Conservation (phyloP, 257 asterid species). For the Jaltomata sinuosa region DNA sequence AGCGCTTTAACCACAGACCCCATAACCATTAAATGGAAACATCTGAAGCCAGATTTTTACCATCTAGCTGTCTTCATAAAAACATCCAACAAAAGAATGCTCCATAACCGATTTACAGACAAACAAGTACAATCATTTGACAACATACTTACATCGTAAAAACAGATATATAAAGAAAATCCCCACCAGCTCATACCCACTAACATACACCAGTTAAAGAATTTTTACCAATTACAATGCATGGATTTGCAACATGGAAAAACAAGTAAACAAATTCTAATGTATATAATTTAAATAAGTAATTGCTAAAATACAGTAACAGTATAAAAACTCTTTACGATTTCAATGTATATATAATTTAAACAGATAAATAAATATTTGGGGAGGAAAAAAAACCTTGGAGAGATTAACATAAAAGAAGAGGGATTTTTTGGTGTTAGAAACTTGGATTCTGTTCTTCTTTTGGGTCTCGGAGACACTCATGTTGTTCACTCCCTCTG, state of each 20-base stretch:
- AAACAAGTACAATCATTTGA: not conserved
- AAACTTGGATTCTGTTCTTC: constrained; percentile 34
- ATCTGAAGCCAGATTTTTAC: too few species aligned
- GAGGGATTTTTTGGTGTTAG: constrained; percentile 37
- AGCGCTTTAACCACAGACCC: not conserved
- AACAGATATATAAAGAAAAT: not conserved
- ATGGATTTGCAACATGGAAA: not conserved
- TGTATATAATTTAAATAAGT: too few species aligned
- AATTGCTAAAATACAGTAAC: not conserved
- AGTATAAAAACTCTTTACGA: not conserved
- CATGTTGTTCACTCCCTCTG: constrained; percentile 33
- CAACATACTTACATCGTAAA: not conserved
- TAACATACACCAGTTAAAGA: not conserved
- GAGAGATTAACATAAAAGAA: constrained; percentile 36
- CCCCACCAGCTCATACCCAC: not conserved
- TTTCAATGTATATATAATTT: not conserved
- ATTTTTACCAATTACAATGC: not conserved
- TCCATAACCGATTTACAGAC: not conserved
- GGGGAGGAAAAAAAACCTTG: constrained; percentile 14
- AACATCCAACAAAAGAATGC: not conserved
- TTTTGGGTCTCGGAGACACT: constrained; percentile 11
- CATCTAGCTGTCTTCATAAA: not conserved
- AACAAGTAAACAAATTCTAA: not conserved
- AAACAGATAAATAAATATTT: not conserved
- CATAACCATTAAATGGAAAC: too few species aligned